Percentiles rank a stretch among this genome's conserved stretches.
Evolutionary conservation across 441 rosid genomes (phyloP).

Genomic region (Euphorbia schlechtendalii): DNA sequence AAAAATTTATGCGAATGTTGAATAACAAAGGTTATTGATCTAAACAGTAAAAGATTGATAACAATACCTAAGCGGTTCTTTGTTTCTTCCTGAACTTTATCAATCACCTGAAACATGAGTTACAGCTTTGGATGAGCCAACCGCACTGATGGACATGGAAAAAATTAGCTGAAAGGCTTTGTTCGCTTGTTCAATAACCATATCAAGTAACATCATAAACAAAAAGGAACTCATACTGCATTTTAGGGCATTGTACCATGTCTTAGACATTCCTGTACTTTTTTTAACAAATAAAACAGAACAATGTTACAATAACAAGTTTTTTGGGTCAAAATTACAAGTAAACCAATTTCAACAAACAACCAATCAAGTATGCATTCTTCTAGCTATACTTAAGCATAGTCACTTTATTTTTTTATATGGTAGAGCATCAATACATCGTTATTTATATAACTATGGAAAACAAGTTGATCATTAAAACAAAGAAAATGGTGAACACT

Average conservation of each 20-base stretch:
- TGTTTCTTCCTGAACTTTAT: slow-evolving; percentile 92
- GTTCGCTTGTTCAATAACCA: not conserved
- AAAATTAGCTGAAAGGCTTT: not conserved
- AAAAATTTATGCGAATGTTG: not conserved
- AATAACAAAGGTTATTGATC: not conserved
- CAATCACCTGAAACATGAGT: slow-evolving; percentile 63
- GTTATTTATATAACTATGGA: not conserved
- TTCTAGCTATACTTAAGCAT: not conserved
- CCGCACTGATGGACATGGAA: not conserved
- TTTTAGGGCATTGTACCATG: not conserved
- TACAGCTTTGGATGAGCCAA: slow-evolving; percentile 14
- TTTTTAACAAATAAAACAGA: not conserved
- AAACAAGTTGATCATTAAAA: not conserved
- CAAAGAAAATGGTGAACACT: not conserved
- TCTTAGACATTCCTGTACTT: not conserved
- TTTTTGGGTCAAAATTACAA: not conserved
- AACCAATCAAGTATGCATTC: not conserved
- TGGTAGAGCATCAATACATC: not conserved
- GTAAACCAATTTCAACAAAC: not conserved
- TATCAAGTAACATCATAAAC: not conserved
- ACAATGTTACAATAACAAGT: not conserved
- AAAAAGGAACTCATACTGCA: not conserved
- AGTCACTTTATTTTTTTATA: not conserved
- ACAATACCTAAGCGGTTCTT: slow-evolving; percentile 68
- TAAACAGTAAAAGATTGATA: not conserved